Evolutionary conservation across 129 eudicot species (phyloP), one percentile per base, ranked within the genome.

Genomic region (Erigeron canadensis): DNA sequence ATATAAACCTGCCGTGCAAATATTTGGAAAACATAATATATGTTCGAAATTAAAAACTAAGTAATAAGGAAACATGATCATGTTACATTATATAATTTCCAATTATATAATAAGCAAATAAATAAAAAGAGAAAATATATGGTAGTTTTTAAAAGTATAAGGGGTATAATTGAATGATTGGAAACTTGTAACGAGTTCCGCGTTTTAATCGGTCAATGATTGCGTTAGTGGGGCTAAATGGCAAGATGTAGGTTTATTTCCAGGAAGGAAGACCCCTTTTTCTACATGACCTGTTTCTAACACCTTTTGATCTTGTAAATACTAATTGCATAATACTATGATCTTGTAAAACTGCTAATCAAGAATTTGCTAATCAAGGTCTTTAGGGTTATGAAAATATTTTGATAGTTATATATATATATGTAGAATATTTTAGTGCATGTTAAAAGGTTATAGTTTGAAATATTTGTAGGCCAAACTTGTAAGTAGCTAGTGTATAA

Each of bases 181-280:
- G 22, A 71, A 16, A 18, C 12, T 43, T 71, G 4, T 28, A 7
- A 13, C 69, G 10, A 44, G 76, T 69, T 22, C 51, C 81, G 81
- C 77, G 77, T 77, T 66, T 76, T 63, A 7, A 8, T 63, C 21
- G 72, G 72, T 77, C 81, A 70, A 77, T 70, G 65, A 70, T 70
- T 70, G n/a, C n/a, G 50, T 34, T 10, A 62, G 76, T 69, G 57
- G 81, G 70, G 63, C 72, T n/a, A n/a, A 23, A 70, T 58, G 42
- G 40, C 70, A 59, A 60, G 75, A 63, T 76, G 75, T 63, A 69
- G 53, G 6, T 75, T 75, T 34, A 44, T 53, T 59, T 75, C 75
- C n/a, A n/a, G n/a, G n/a, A n/a, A 59, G 11, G 77, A 77, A 77
- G 51, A 13, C 57, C 17, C 38, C 39, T 18, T 54, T 19, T 77